Base-by-base conservation (phyloP, 345 rosid species). In the Aurinia saxatilis region DNA sequence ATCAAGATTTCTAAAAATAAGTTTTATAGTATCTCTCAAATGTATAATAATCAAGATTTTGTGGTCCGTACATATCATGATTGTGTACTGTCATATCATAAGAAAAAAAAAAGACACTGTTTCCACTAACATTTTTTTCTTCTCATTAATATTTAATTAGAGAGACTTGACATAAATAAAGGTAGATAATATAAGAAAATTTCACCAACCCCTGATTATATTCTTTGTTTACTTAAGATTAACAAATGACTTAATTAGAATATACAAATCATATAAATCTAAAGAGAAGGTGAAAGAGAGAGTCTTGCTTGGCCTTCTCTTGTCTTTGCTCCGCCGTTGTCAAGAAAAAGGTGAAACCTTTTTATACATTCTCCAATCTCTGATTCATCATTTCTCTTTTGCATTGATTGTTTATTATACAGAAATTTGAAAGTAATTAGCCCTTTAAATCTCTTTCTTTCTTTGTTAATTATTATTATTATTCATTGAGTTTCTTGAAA, bases 281-380 rank as follows among this genome's bases (percentile, higher is more conserved):
- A 57, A 23, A 27, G 6, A 27, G 6, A 31, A 30, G 23, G 49
- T 57, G 38, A 66, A 23, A 57, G n/a, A 57, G 52, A 50, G 44
- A 41, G 27, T 30, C 60, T 59, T 30, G 11, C 60, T 18, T n/a
- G n/a, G n/a, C n/a, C n/a, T 8, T 50, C 52, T 58, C 30, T 19
- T 19, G 50, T 48, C 16, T 1, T 66, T 48, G 53, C 72, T 68
- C 73, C 60, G 60, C 66, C 66, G 73, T 15, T 35, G 18, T 4
- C 31, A 1, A 5, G 12, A 45, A 39, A 51, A 60, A 60, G 73
- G 73, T 60, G 60, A 68, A 34, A 3, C 46, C 64, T 67, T 67
- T 67, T n/a, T n/a, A 13, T 15, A 34, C 45, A 59, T 59, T 67
- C 37, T 67, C n/a, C 8, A 44, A 6, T 56, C 63, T 56, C 66